Base-by-base conservation (phyloP, 1,139 yeast genomes). In the Yamadazyma atmosphaerica region DNA sequence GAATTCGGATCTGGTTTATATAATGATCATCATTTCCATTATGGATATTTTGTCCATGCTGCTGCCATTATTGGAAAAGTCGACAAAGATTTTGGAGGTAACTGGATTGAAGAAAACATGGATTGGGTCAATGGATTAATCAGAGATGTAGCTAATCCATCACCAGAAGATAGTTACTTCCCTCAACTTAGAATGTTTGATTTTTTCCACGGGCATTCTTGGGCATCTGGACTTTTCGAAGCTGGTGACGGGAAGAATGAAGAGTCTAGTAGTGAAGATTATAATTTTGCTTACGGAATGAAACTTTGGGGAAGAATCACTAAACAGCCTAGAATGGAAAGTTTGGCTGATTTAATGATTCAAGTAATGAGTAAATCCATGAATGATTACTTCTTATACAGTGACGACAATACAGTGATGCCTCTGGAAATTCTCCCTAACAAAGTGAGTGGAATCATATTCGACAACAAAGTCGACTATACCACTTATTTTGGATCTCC, bases 381-480 rank as follows among this genome's bases (percentile, higher is more conserved):
- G 65, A 68, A 68, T 39, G 58, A 63, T 72, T 67, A 71, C 49
- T 68, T 69, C 72, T 52, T 70, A 15, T 69, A 54, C 44, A 45
- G 61, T 3, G 66, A 66, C 38, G 72, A 68, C 45, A 71, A 71
- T 45, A 50, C 51, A 30, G 51, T 68, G 23, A 76, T 39, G 76
- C 90, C 89, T 11, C 43, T 67, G 16, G 55, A 65, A 36, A 68
- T 76, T 44, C 63, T 77, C 38, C 67, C 64, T 30, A 83, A 84
- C 64, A 77, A 72, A 54, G 87, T 81, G 17, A 68, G 84, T 33
- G 92, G 92, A 41, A 83, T 84, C 32, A 52, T 80, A 35, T 81
- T 79, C 58, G 95, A 87, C 59, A 87, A 88, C 62, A 88, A 89
- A 65, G 63, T 85, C 40, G 95, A 86, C 51, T 92, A 86, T 63